phyloP scores from a whole-genome alignment of 2,329 filamentous ascomycete species.

The Neoscytalidium dimidiatum region DNA sequence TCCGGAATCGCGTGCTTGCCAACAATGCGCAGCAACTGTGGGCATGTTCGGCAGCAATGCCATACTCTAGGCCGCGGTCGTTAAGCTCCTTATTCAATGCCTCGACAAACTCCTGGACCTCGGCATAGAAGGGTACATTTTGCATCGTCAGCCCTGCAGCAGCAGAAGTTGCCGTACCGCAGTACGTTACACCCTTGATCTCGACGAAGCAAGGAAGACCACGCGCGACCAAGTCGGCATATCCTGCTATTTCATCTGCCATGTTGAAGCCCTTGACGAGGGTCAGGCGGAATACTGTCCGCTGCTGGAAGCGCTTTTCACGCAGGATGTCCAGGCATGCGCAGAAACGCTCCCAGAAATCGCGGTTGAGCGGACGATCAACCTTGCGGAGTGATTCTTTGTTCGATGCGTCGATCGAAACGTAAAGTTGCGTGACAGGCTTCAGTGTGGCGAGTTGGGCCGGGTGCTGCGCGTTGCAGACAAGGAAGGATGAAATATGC shows the following conservation, averaged over 20 bases:
- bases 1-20: slow-evolving; percentile 77
- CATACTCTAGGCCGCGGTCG: slow-evolving; percentile 74
- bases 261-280: slow-evolving; percentile 98
- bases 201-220: slow-evolving; percentile 91
- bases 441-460: slow-evolving; percentile 81
- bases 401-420: slow-evolving; percentile 93
- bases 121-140: slow-evolving; percentile 94
- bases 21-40: slow-evolving; percentile 92
- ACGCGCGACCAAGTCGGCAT: slow-evolving; percentile 83
- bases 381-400: slow-evolving; percentile 84
- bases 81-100: slow-evolving; percentile 70
- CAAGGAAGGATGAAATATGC: slow-evolving; percentile 89
- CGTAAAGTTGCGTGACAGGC: slow-evolving; percentile 92
- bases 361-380: slow-evolving; percentile 86
- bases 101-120: slow-evolving; percentile 79
- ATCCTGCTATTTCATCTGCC: slow-evolving; percentile 87
- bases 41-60: slow-evolving; percentile 91
- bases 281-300: slow-evolving; percentile 92
- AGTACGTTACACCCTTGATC: slow-evolving; percentile 96
- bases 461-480: slow-evolving; percentile 96
- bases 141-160: slow-evolving; percentile 92
- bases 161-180: slow-evolving; percentile 82
- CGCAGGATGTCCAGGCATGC: slow-evolving; percentile 86
- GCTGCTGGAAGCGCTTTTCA: slow-evolving; percentile 78
- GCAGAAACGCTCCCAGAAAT: slow-evolving; percentile 97